Evolutionary conservation across 179 eudicot genomes (phyloP), one percentile per base, ranked within the genome.

Genomic region (Patellifolia procumbens): DNA sequence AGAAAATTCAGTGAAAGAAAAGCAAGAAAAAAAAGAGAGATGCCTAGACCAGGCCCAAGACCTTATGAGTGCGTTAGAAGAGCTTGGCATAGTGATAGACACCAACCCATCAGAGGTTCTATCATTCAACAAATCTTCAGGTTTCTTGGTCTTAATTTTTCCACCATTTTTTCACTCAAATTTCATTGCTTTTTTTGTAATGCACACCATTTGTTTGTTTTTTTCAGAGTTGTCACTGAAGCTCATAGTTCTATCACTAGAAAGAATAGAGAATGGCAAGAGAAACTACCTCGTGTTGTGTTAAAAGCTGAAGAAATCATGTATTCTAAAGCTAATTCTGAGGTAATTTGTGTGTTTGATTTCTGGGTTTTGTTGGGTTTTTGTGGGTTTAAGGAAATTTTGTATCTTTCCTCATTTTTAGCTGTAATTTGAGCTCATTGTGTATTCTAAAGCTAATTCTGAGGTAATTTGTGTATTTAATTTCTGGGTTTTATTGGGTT

Each of bases 291-390:
- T 39, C 70, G 80, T 76, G 97, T 94, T 84, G 97, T 94, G 34
- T 68, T 94, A 0, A 93, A 85, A 86, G 92, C 97, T 16, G 98
- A 94, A 81, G 97, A 92, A 87, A 94, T 94, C 76, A 85, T 94
- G 88, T 94, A 94, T 79, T 94, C 97, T 70, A 94, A 94, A 79
- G 98, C 98, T 77, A 94, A 94, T 86, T 93, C 97, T 53, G 97
- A 92, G 98, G 98, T 94, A 76, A 48, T 56, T 43, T 46, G 29
- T 74, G 52, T 8, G 22, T 74, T 53, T 12, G 59, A 61, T 12
- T 52, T 39, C 16, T 74, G 60, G 29, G 26, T 13, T 69, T 69
- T 10, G 19, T n/a, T n/a, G n/a, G 26, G 34, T 19, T 20, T 26
- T 60, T 22, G 3, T 55, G 74, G 61, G 39, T 77, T 74, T 58